These are phyloP conservation scores for Eremothecium sinecaudum DNA, from an alignment of 1,139 yeast species.

Conservation along the genomic window DNA sequence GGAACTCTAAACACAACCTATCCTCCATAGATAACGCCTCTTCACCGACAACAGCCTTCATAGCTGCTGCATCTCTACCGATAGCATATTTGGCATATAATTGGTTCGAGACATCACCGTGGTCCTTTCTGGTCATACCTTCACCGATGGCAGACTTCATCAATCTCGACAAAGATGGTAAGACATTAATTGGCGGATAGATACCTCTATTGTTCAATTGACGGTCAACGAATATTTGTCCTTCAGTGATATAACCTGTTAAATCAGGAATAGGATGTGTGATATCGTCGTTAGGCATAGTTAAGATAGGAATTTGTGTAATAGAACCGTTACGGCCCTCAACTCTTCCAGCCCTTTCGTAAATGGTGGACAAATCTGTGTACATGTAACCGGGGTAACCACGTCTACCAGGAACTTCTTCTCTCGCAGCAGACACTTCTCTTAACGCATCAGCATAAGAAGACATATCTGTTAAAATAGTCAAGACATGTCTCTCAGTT, in stretches of 20 bases:
- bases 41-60: conserved; percentile 99
- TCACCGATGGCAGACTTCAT: conserved; percentile 99
- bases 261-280: conserved; percentile 99
- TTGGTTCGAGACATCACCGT: conserved; percentile 98
- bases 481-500: conserved; percentile 97
- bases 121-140: conserved; percentile 99
- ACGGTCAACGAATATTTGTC: conserved; percentile 96
- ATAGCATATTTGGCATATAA: conserved; percentile 97
- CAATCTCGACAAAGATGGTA: conserved; percentile 93
- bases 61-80: conserved; percentile 99
- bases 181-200: conserved; percentile 96
- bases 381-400: conserved; percentile 99
- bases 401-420: conserved; percentile 99
- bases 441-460: conserved; percentile 98
- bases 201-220: conserved; percentile 92
- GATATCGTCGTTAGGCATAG: conserved; percentile 99
- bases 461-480: conserved; percentile 97
- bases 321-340: conserved; percentile 99
- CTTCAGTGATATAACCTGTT: conserved; percentile 98
- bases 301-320: conserved; percentile 95
- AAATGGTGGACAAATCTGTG: conserved; percentile 96
- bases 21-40: conserved; percentile 97
- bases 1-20: conserved; percentile 89
- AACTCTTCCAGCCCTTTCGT: conserved; percentile 99
- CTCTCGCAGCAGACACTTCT: conserved; percentile 99